Conservation (phyloP, 306 rosid species). For the Prunus persica region DNA sequence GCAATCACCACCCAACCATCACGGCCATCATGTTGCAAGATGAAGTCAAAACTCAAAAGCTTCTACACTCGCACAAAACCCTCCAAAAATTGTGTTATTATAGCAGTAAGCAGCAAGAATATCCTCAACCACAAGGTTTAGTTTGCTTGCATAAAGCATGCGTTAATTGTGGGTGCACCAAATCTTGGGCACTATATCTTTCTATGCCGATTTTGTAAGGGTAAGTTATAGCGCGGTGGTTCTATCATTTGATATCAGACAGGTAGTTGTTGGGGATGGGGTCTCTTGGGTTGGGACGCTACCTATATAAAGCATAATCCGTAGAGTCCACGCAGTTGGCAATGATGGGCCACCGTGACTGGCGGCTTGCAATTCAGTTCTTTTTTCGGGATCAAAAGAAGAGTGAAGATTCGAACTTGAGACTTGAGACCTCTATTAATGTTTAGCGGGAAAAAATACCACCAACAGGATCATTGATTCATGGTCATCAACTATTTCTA, state of each 20-base stretch:
- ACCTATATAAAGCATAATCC: background rate
- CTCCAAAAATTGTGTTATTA: background rate
- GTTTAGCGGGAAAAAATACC: background rate
- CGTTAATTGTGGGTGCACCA: background rate
- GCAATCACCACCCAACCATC: conserved; percentile 49
- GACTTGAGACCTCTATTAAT: background rate
- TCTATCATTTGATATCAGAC: background rate
- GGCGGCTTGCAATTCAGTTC: background rate
- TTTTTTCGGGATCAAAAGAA: background rate
- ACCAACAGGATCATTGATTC: background rate
- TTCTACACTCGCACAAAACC: background rate
- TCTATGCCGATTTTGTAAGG: background rate
- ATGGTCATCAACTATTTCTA: background rate
- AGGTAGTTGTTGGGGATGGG: background rate
- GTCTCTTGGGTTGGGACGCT: background rate
- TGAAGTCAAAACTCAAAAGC: background rate
- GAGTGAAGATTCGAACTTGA: background rate
- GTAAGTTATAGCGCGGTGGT: background rate
- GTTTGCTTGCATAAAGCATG: background rate
- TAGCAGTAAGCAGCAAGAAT: background rate
- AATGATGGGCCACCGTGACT: conserved; percentile 1
- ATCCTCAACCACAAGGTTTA: background rate
- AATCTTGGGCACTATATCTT: no score
- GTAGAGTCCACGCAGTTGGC: background rate
- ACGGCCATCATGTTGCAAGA: conserved; percentile 18